phyloP scores from a whole-genome alignment of 345 rosid genomes.

The Murraya koenigii region DNA sequence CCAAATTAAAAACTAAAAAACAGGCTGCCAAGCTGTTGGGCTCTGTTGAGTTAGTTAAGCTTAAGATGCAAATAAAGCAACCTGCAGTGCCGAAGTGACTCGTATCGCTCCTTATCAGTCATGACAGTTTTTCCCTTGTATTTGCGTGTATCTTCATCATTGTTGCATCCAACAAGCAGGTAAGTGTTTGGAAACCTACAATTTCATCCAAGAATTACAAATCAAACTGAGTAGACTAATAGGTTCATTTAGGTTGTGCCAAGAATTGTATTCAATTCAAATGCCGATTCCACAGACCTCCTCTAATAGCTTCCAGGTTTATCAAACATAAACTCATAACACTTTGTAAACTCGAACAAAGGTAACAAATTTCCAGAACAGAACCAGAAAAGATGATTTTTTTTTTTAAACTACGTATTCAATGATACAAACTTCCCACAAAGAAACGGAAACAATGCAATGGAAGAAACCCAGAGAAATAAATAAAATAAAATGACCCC shows the following conservation, averaged over 20 bases:
- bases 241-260: neutral
- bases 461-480: neutral
- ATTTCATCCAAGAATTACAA: neutral
- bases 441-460: neutral
- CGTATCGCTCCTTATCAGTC: slow-evolving; percentile 64
- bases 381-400: neutral
- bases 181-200: slow-evolving; percentile 63
- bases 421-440: neutral
- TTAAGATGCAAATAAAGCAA: slow-evolving; percentile 13
- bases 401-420: too few species aligned
- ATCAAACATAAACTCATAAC: neutral
- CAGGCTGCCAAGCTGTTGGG: neutral
- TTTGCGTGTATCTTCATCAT: slow-evolving; percentile 56
- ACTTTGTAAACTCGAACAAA: neutral
- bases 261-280: neutral
- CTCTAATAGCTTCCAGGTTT: neutral
- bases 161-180: slow-evolving; percentile 65
- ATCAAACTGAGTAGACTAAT: neutral
- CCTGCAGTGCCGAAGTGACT: slow-evolving; percentile 74
- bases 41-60: neutral
- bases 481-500: neutral
- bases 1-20: neutral
- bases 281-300: neutral
- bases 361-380: neutral
- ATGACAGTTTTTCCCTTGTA: slow-evolving; percentile 74